Conservation (phyloP, 371 early-diverging fungal genomes). For the Capillidium rhysosporum region DNA sequence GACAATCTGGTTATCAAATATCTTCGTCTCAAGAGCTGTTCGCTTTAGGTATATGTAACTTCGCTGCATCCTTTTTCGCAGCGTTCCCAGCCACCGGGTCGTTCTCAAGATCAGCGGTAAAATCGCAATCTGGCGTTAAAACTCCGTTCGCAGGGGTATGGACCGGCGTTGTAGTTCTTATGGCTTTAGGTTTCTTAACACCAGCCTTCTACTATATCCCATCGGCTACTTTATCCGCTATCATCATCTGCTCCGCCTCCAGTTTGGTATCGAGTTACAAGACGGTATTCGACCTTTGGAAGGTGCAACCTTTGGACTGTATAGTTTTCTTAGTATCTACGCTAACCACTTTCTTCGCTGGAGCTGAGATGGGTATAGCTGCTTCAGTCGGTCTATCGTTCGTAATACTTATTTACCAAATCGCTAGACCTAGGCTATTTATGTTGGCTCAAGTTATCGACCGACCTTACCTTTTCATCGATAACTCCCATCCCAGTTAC, state of each 20-base stretch:
- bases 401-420: slow-evolving; percentile 33
- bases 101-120: slow-evolving; percentile 68
- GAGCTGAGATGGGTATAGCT: slow-evolving; percentile 47
- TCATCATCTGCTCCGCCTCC: slow-evolving; percentile 50
- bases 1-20: slow-evolving; percentile 24
- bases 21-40: slow-evolving; percentile 61
- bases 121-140: slow-evolving; percentile 51
- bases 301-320: slow-evolving; percentile 26
- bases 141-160: slow-evolving; percentile 59
- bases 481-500: slow-evolving; percentile 1
- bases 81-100: slow-evolving; percentile 70
- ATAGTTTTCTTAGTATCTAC: slow-evolving; percentile 23
- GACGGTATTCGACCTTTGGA: slow-evolving; percentile 11
- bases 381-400: slow-evolving; percentile 34
- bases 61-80: slow-evolving; percentile 59
- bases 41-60: slow-evolving; percentile 65
- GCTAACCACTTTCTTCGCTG: slow-evolving; percentile 35
- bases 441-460: slow-evolving; percentile 13
- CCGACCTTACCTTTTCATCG: slow-evolving; percentile 10
- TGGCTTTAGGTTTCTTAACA: slow-evolving; percentile 54
- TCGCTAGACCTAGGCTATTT: slow-evolving; percentile 41
- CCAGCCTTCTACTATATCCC: slow-evolving; percentile 71
- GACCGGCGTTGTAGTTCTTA: slow-evolving; percentile 43
- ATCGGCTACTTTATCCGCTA: slow-evolving; percentile 45
- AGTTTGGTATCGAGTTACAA: slow-evolving; percentile 7